phyloP scores from a whole-genome alignment of 768 basidiomycete genomes.

The Xerocomus spinulosus region DNA sequence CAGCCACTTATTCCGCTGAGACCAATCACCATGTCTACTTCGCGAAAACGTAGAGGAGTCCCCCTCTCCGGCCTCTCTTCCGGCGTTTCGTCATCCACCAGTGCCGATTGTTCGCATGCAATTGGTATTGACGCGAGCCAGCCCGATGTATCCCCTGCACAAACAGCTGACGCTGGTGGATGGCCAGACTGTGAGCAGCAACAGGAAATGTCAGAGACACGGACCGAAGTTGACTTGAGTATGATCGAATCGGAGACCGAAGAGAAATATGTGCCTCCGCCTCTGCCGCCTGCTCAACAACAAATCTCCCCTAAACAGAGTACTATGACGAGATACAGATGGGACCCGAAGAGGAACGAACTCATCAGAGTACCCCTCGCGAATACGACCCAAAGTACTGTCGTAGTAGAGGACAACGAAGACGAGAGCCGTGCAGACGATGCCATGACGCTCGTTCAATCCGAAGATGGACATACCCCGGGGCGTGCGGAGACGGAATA shows the following conservation, averaged over 20 bases:
- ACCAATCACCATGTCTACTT: neutral
- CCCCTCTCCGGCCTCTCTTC: neutral
- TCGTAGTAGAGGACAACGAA: neutral
- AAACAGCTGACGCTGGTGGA: neutral
- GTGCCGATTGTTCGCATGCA: neutral
- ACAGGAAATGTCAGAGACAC: neutral
- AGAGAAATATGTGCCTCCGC: neutral
- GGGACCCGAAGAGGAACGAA: neutral
- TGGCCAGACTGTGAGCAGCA: neutral
- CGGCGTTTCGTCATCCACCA: neutral
- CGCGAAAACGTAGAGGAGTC: neutral
- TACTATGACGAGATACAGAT: conserved; percentile 9
- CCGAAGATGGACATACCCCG: conserved; percentile 5
- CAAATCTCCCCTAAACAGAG: neutral
- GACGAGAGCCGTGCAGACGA: conserved; percentile 11
- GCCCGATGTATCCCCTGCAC: neutral
- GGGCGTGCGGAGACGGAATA: neutral
- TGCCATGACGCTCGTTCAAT: conserved; percentile 10
- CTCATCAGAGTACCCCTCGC: neutral
- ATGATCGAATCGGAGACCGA: neutral
- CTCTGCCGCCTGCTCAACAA: neutral
- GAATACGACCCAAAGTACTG: neutral
- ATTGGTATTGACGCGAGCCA: neutral
- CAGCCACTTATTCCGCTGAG: conserved; percentile 23
- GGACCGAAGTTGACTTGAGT: neutral